A percentile compares a stretch with the other conserved stretches of the same genome.
Evolutionary conservation across 139 green algal genomes (phyloP).

Genomic region (Nannochloris sp.): DNA sequence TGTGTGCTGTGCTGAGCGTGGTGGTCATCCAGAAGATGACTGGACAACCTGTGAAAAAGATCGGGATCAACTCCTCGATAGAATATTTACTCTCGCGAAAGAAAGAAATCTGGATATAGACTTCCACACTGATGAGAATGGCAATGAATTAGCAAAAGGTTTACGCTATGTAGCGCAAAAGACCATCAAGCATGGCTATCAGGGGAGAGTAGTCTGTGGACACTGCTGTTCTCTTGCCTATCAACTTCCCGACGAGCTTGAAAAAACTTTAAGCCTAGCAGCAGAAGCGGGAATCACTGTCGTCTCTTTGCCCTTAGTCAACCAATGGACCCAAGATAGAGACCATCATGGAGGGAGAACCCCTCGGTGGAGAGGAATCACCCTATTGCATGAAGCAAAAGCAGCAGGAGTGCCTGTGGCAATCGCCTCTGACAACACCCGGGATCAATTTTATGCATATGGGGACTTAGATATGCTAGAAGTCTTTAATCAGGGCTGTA

Average conservation of each 20-base stretch:
- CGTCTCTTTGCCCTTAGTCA: slow-evolving; percentile 60
- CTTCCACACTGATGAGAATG: slow-evolving; percentile 74
- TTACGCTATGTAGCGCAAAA: slow-evolving; percentile 56
- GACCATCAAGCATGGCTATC: slow-evolving; percentile 47
- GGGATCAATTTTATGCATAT: slow-evolving; percentile 73
- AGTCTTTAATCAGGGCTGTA: slow-evolving; percentile 54
- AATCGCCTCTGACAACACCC: slow-evolving; percentile 61
- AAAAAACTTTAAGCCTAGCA: slow-evolving; percentile 23
- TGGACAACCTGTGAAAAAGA: slow-evolving; percentile 63
- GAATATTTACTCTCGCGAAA: slow-evolving; percentile 56
- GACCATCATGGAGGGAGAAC: slow-evolving; percentile 27
- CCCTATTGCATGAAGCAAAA: slow-evolving; percentile 48
- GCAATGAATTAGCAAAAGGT: slow-evolving; percentile 51
- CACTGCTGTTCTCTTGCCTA: slow-evolving; percentile 62
- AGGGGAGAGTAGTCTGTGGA: slow-evolving; percentile 60
- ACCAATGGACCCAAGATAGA: slow-evolving; percentile 63
- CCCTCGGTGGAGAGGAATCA: slow-evolving; percentile 56
- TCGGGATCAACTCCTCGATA: slow-evolving; percentile 50
- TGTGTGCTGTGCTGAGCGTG: slow-evolving; percentile 60
- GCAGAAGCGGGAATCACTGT: slow-evolving; percentile 44
- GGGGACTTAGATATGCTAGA: slow-evolving; percentile 73
- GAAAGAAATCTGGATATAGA: slow-evolving; percentile 57
- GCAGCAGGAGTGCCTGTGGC: slow-evolving; percentile 43
- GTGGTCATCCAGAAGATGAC: slow-evolving; percentile 46
- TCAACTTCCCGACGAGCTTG: slow-evolving; percentile 36